These are phyloP conservation scores for Lagenaria siceraria DNA, from an alignment of 306 rosid species.

Conservation along the genomic window DNA sequence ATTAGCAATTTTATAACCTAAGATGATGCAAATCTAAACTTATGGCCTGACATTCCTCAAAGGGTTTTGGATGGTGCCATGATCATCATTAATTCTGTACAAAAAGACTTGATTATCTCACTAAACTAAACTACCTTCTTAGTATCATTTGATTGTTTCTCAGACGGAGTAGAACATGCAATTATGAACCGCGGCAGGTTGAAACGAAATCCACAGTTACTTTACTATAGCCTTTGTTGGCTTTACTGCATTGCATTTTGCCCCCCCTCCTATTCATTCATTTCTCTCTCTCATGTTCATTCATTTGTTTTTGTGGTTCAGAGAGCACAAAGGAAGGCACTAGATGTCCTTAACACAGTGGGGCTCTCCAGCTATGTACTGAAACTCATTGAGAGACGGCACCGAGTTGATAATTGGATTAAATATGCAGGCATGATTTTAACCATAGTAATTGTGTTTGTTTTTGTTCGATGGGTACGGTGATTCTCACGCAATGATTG, in stretches of 20 bases:
- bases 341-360: conserved; percentile 67
- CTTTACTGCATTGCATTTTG: conserved; percentile 21
- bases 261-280: neutral
- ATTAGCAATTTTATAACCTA: neutral
- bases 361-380: conserved; percentile 66
- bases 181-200: neutral
- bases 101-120: neutral
- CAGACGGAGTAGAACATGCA: neutral
- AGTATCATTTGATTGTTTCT: neutral
- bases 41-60: neutral
- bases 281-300: neutral
- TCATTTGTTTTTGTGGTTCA: conserved; percentile 16
- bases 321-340: conserved; percentile 79
- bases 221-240: neutral
- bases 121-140: neutral
- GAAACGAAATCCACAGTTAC: neutral
- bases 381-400: conserved; percentile 73
- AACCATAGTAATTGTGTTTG: conserved; percentile 43
- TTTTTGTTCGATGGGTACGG: conserved; percentile 38
- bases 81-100: neutral
- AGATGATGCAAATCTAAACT: neutral
- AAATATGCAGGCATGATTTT: conserved; percentile 80
- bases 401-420: conserved; percentile 54
- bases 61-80: neutral
- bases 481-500: conserved; percentile 2